Percentiles rank a stretch among this genome's conserved stretches.
These are phyloP conservation scores for Simmondsia chinensis DNA, from an alignment of 148 eudicot genomes.

Conservation along the genomic window DNA sequence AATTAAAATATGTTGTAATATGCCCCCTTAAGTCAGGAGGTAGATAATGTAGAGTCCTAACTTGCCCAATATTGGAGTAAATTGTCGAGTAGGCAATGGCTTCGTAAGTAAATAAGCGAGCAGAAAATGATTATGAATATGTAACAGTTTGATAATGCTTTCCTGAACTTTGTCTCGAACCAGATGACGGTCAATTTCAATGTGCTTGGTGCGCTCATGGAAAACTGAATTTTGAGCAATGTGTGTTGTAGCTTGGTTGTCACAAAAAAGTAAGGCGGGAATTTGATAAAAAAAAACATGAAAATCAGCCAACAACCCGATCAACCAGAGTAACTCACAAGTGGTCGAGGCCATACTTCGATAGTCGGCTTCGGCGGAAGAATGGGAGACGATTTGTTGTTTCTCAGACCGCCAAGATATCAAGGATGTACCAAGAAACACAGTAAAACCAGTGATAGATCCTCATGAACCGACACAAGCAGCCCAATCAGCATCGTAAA, in stretches of 20 bases:
- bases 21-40: no score
- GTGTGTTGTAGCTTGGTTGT: background rate
- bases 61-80: no score
- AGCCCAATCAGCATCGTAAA: no score
- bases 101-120: background rate
- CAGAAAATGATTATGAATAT: background rate
- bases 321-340: background rate
- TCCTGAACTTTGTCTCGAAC: background rate
- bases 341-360: background rate
- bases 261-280: background rate
- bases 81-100: background rate
- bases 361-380: background rate
- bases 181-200: background rate
- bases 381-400: background rate
- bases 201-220: background rate
- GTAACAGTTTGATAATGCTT: background rate
- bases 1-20: no score
- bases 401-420: background rate
- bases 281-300: background rate
- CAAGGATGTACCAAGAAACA: no score
- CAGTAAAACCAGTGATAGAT: no score
- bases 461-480: no score
- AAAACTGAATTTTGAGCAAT: background rate
- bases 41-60: no score
- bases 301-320: background rate